phyloP scores from a whole-genome alignment of 2,329 filamentous ascomycete genomes.

The Aspergillus sp. region DNA sequence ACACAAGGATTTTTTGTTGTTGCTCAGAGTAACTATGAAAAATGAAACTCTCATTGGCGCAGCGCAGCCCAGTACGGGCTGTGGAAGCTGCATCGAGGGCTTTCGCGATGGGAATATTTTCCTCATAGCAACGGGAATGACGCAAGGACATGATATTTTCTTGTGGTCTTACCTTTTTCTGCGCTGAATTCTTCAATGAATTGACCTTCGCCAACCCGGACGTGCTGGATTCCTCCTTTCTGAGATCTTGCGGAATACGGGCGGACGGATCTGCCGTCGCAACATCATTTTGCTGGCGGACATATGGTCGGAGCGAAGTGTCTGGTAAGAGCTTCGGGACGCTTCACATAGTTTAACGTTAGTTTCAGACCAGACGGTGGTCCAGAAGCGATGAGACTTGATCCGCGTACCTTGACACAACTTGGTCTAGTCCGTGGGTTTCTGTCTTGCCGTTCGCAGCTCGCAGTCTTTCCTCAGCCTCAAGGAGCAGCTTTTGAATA shows the following conservation, averaged over 20 bases:
- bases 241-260: conserved; percentile 45
- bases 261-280: conserved; percentile 54
- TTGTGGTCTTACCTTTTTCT: conserved; percentile 50
- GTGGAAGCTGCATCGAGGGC: conserved; percentile 69
- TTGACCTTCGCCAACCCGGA: background rate
- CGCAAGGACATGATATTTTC: conserved; percentile 1
- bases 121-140: conserved; percentile 60
- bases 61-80: conserved; percentile 77
- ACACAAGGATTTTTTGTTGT: conserved; percentile 25
- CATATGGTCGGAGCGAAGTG: conserved; percentile 52
- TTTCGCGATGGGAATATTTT: conserved; percentile 67
- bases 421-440: too few relatives aligned
- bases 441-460: too few relatives aligned
- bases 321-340: conserved; percentile 52
- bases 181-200: conserved; percentile 10
- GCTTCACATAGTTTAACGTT: background rate
- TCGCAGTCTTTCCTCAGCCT: conserved; percentile 60
- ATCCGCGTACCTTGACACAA: background rate
- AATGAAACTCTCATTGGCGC: conserved; percentile 66
- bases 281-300: conserved; percentile 53
- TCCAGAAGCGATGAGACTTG: background rate
- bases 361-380: background rate
- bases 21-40: conserved; percentile 74
- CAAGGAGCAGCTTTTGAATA: conserved; percentile 61
- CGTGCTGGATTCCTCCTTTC: conserved; percentile 15